These are phyloP conservation scores for Albifimbria verrucaria DNA, from an alignment of 2,329 filamentous ascomycete species.

Conservation along the genomic window DNA sequence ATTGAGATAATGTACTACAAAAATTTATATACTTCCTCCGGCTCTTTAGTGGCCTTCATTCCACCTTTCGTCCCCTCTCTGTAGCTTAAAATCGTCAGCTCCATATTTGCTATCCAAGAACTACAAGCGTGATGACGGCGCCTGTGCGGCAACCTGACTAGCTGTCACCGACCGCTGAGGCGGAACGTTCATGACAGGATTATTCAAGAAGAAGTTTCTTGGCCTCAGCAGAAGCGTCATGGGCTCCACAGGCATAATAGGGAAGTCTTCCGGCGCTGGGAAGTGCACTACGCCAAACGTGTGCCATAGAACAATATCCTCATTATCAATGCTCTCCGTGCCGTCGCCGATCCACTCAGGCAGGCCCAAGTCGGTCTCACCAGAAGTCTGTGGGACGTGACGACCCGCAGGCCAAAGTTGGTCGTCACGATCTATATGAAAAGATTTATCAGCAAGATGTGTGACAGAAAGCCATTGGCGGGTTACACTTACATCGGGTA, in stretches of 20 bases:
- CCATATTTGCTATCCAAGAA: too few relatives aligned
- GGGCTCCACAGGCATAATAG: constrained; percentile 84
- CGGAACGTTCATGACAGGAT: constrained; percentile 77
- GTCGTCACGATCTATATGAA: constrained; percentile 71
- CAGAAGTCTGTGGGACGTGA: constrained; percentile 84
- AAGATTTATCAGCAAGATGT: constrained; percentile 17
- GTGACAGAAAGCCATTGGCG: neutral
- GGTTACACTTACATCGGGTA: constrained; percentile 67
- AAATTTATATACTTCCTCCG: too few relatives aligned
- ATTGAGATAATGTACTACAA: too few relatives aligned
- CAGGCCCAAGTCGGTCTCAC: constrained; percentile 70
- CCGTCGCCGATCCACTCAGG: constrained; percentile 76
- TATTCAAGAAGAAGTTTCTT: constrained; percentile 77
- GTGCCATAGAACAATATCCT: constrained; percentile 84
- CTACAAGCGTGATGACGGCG: too few relatives aligned
- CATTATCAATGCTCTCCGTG: constrained; percentile 63
- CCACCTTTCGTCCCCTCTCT: too few relatives aligned
- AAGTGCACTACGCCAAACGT: constrained; percentile 86
- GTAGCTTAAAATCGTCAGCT: too few relatives aligned
- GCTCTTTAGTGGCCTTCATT: too few relatives aligned
- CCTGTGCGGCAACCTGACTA: constrained; percentile 25
- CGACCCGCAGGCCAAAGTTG: constrained; percentile 83
- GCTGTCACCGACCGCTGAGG: constrained; percentile 39
- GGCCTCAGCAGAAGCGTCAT: constrained; percentile 78
- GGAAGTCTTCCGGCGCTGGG: constrained; percentile 56